Evolutionary conservation across 768 basidiomycete species (phyloP), one percentile per base, ranked within the genome.

Genomic region (Suillus ampliporus): DNA sequence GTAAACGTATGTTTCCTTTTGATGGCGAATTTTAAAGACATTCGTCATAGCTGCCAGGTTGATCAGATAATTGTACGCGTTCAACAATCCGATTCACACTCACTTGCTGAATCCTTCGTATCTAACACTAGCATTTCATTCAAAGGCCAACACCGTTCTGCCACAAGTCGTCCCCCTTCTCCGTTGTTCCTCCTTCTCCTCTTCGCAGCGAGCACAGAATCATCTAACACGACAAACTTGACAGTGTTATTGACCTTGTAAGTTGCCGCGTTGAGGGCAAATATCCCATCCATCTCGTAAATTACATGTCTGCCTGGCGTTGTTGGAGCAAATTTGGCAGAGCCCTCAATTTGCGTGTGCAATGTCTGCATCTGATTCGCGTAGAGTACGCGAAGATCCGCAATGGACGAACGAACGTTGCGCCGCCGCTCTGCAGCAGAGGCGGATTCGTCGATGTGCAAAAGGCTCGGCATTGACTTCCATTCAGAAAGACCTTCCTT

Each of bases 91-190:
- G 51, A 43, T 38, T n/a, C 15, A n/a, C n/a, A 67, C 89, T 66
- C 61, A 96, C 96, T 90, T 6, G 94, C 84, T 4, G 94, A 90
- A 76, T 99, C 97, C 75, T 98, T 99, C 38, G 97, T 94, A 74
- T 99, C 97, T 21, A 97, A 83, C 0, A 99, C 95, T 41, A 97
- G 78, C 84, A 99, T 94, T 74, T 99, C 97, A 67, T 88, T 92
- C 71, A 99, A 79, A 9, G 90, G 86, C 93, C 95, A 99, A 74
- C 94, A 98, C 66, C 86, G 82, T 70, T 99, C 97, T 0, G 97
- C 97, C 3, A 97, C 92, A 40, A 98, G 82, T 74, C 94, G 91
- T 10, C 89, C 88, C 63, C 76, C 76, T 34, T 86, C 87, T 57
- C 88, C 84, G 51, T 80, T 65, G 58, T 86, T 80, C 65, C 86